Evolutionary conservation across 352 stramenopile genomes (phyloP).

Genomic region (Phytophthora boehmeriae): DNA sequence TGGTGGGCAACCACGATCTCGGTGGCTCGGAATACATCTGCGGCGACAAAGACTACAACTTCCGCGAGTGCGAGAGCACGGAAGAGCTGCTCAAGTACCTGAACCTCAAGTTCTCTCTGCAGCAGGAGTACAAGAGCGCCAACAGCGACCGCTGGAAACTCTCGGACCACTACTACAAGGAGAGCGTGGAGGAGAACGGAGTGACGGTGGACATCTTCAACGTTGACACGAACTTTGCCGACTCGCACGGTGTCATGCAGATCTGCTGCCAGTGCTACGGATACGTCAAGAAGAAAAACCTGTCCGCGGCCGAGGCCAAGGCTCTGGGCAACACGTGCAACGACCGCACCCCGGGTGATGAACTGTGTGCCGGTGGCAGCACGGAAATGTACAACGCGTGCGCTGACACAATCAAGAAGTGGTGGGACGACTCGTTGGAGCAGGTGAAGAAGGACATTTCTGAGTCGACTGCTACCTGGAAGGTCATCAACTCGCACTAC

Average conservation of each 20-base stretch:
- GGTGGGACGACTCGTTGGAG: slow-evolving; percentile 76
- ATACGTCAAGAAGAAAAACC: slow-evolving; percentile 71
- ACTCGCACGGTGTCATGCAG: slow-evolving; percentile 85
- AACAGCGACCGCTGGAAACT: slow-evolving; percentile 83
- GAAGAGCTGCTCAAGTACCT: slow-evolving; percentile 84
- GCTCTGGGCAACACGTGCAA: slow-evolving; percentile 76
- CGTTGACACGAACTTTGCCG: slow-evolving; percentile 86
- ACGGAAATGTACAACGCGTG: slow-evolving; percentile 82
- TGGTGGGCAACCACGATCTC: slow-evolving; percentile 88
- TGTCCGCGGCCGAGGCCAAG: slow-evolving; percentile 53
- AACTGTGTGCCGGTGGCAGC: slow-evolving; percentile 73
- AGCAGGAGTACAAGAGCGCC: slow-evolving; percentile 82
- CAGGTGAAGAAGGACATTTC: slow-evolving; percentile 75
- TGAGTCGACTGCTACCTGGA: slow-evolving; percentile 80
- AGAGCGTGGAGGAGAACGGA: slow-evolving; percentile 74
- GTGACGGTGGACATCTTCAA: slow-evolving; percentile 91
- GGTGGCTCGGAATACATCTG: slow-evolving; percentile 87
- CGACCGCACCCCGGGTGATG: slow-evolving; percentile 59
- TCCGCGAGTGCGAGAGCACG: slow-evolving; percentile 72
- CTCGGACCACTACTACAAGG: slow-evolving; percentile 86
- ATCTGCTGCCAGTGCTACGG: slow-evolving; percentile 91
- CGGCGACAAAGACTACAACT: slow-evolving; percentile 88
- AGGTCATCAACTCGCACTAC: slow-evolving; percentile 91
- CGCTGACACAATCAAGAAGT: slow-evolving; percentile 71
- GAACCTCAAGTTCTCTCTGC: slow-evolving; percentile 82